Evolutionary conservation across 139 green algal genomes (phyloP).

Genomic region (Chlorella ohadii): DNA sequence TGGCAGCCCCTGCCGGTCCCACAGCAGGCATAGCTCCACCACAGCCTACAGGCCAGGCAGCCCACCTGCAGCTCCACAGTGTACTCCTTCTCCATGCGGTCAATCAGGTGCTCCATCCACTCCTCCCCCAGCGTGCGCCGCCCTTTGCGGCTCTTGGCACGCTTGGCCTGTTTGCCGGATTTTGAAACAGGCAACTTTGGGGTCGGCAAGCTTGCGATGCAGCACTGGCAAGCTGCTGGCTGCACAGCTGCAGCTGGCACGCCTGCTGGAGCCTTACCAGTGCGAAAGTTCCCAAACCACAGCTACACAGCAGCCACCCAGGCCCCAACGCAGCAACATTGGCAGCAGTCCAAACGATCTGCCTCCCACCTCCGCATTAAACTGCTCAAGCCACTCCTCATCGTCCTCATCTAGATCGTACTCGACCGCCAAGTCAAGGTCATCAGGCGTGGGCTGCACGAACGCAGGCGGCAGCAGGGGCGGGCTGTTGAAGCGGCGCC

Average conservation of each 20-base stretch:
- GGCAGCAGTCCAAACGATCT: not conserved
- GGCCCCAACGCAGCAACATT: too few species aligned
- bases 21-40: too few species aligned
- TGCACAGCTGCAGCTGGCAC: too few species aligned
- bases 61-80: conserved; percentile 46
- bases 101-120: conserved; percentile 56
- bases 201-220: too few species aligned
- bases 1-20: too few species aligned
- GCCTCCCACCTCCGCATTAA: conserved; percentile 66
- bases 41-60: too few species aligned
- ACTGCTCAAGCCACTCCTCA: conserved; percentile 90
- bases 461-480: not conserved
- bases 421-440: conserved; percentile 75
- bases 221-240: too few species aligned
- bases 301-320: too few species aligned
- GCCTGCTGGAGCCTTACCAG: too few species aligned
- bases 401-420: conserved; percentile 98
- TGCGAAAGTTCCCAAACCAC: too few species aligned
- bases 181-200: too few species aligned
- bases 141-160: conserved; percentile 28
- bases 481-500: not conserved
- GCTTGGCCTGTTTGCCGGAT: conserved; percentile 38
- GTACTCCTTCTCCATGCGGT: conserved; percentile 61
- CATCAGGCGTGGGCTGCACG: conserved; percentile 52
- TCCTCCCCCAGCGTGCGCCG: conserved; percentile 36